phyloP scores from a whole-genome alignment of 2,329 filamentous ascomycete species.

The Arthrobotrys entomopaga region DNA sequence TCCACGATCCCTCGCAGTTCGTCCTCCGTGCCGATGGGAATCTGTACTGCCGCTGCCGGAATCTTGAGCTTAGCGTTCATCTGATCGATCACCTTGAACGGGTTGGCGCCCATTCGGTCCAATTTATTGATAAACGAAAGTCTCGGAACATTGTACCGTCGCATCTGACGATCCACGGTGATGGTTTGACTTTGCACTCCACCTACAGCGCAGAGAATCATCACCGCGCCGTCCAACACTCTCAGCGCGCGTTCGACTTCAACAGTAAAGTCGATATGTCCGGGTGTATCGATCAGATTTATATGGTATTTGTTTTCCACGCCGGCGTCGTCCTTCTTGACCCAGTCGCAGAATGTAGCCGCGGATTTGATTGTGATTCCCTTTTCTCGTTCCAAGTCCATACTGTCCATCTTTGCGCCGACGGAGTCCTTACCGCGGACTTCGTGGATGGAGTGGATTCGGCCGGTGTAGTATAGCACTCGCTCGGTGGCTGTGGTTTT shows the following conservation, averaged over 20 bases:
- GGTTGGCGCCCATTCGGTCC: constrained; percentile 98
- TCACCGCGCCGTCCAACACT: constrained; percentile 94
- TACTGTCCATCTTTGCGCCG: constrained; percentile 99
- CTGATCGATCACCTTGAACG: constrained; percentile 96
- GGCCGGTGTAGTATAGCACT: constrained; percentile 96
- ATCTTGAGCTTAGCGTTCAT: constrained; percentile 97
- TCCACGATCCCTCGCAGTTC: constrained; percentile 93
- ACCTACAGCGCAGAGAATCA: constrained; percentile 97
- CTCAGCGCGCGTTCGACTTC: constrained; percentile 95
- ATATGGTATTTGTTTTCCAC: constrained; percentile 93
- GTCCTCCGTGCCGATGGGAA: constrained; percentile 92
- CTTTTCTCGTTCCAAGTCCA: constrained; percentile 98
- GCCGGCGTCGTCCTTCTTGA: constrained; percentile 79
- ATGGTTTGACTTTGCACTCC: constrained; percentile 93
- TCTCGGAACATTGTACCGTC: constrained; percentile 93
- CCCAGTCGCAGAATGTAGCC: constrained; percentile 97
- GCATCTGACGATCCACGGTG: constrained; percentile 98
- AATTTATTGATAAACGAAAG: constrained; percentile 99
- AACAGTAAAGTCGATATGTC: constrained; percentile 99
- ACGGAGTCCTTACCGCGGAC: constrained; percentile 93
- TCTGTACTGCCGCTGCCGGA: constrained; percentile 88
- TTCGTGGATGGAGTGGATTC: constrained; percentile 90
- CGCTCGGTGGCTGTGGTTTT: constrained; percentile 97
- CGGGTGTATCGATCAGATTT: constrained; percentile 98
- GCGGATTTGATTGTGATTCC: constrained; percentile 99